These are phyloP conservation scores for Calonectria montana DNA, from an alignment of 2,329 filamentous ascomycete species.

Conservation along the genomic window DNA sequence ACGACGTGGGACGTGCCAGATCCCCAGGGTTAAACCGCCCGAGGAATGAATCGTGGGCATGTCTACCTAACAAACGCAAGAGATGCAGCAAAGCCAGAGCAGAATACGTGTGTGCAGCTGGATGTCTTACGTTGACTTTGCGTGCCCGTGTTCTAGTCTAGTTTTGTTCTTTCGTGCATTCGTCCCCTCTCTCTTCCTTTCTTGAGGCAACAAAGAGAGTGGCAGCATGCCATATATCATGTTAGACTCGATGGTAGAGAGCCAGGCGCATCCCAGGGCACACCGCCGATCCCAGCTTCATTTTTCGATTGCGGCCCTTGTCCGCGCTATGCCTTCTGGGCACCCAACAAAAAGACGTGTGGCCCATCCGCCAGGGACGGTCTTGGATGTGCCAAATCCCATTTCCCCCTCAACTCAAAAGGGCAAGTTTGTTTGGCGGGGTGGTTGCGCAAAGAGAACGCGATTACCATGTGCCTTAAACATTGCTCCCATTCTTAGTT, in stretches of 20 bases:
- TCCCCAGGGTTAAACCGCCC: slow-evolving; percentile 28
- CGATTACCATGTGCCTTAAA: neutral
- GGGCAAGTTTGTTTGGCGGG: neutral
- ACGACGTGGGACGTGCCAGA: slow-evolving; percentile 30
- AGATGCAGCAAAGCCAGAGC: slow-evolving; percentile 1
- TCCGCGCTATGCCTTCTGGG: slow-evolving; percentile 28
- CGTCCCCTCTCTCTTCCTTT: neutral
- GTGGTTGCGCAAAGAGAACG: neutral
- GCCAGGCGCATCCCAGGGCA: slow-evolving; percentile 8
- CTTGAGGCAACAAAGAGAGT: slow-evolving; percentile 5
- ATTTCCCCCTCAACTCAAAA: slow-evolving; percentile 6
- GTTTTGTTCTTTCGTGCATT: neutral
- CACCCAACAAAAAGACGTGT: slow-evolving; percentile 30
- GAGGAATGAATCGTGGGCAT: slow-evolving; percentile 15
- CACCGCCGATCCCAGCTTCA: slow-evolving; percentile 32
- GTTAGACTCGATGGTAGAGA: neutral
- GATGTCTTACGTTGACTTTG: slow-evolving; percentile 1
- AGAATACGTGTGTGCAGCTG: neutral
- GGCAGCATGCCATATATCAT: slow-evolving; percentile 8
- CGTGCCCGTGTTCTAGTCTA: neutral
- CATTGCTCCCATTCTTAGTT: neutral
- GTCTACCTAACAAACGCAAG: slow-evolving; percentile 9
- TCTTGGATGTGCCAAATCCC: slow-evolving; percentile 21
- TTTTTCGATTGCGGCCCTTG: slow-evolving; percentile 26
- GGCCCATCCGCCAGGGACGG: slow-evolving; percentile 30